Percentiles rank a stretch among this genome's conserved stretches.
phyloP scores from a whole-genome alignment of 2,329 filamentous ascomycete genomes.

The Purpureocillium lavendulum region DNA sequence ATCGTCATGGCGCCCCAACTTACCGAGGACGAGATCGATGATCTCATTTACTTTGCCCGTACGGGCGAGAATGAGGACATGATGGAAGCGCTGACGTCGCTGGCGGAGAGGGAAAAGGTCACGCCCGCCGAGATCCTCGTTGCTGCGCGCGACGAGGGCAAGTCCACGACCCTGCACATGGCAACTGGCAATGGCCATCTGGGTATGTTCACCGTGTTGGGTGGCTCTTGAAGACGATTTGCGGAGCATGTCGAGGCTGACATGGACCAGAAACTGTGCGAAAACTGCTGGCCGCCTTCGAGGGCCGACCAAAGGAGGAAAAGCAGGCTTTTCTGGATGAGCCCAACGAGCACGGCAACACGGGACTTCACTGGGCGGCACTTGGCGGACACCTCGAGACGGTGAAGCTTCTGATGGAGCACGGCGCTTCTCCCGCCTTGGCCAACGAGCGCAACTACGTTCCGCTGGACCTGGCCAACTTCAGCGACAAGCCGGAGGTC shows the following conservation, averaged over 20 bases:
- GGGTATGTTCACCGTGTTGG: conserved; percentile 42
- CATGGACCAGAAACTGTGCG: conserved; percentile 32
- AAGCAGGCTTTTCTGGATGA: conserved; percentile 53
- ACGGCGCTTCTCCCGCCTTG: conserved; percentile 68
- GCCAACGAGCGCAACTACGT: conserved; percentile 82
- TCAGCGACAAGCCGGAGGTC: conserved; percentile 58
- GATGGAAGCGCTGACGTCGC: conserved; percentile 43
- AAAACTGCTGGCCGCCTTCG: conserved; percentile 33
- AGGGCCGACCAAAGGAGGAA: conserved; percentile 27
- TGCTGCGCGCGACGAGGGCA: conserved; percentile 64
- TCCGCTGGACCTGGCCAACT: conserved; percentile 64
- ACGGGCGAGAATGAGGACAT: conserved; percentile 68
- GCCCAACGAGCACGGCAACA: conserved; percentile 78
- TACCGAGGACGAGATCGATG: conserved; percentile 76
- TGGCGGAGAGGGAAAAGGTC: conserved; percentile 54
- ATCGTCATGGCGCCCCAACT: conserved; percentile 43
- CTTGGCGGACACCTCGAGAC: conserved; percentile 78
- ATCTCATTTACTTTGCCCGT: conserved; percentile 81
- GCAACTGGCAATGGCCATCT: conserved; percentile 83
- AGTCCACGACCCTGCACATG: conserved; percentile 83
- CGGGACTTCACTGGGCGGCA: conserved; percentile 87
- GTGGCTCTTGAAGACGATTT: not conserved
- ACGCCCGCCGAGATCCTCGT: conserved; percentile 56
- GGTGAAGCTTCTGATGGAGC: conserved; percentile 67
- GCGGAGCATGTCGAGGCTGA: not conserved